Base-by-base conservation (phyloP, 495 filamentous ascomycete genomes). In the Darksidea phi region DNA sequence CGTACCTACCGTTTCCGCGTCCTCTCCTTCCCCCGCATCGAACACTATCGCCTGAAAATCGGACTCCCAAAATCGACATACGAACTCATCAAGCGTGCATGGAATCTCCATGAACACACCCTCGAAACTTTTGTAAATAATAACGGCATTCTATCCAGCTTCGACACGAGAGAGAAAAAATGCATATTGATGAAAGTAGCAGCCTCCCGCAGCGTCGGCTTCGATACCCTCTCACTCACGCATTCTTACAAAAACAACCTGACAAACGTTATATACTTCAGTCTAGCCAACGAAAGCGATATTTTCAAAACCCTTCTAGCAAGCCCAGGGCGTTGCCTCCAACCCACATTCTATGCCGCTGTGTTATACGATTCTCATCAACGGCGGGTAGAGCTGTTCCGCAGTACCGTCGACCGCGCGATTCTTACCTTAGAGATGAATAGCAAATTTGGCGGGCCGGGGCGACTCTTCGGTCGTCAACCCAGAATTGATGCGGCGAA, bases 181-280 rank as follows among this genome's bases (percentile, higher is more conserved):
- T 43, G 41, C 41, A 43, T 43, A 3, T 8, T 32, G 20, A 20
- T 18, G 60, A 59, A 18, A 38, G 54, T 25, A 13, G 18, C 47
- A 2, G 21, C 21, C 21, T 25, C 21, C n/a, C 47, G 47, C 5
- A 6, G 6, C 17, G 26, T 34, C 21, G 47, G 47, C 47, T 25
- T 18, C 47, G 47, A 50, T 21, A 25, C 47, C 5, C 13, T 50
- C 3, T 50, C 47, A 11, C 12, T 50, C 17, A 5, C 47, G 5
- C 47, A 50, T 17, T n/a, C 12, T 3, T 17, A 21, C 47, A 15
- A 11, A 3, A 5, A 25, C 5, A 50, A 50, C 17, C 2, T 50
- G 3, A 50, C 47, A 15, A 50, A 50, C 17, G 41, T 43, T 6
- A 6, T 43, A 4, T 43, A 43, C 41, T 43, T 6, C 41, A 20